Base-by-base conservation (phyloP, 1,284 basidiomycete species). In the Puccinia triticina region DNA sequence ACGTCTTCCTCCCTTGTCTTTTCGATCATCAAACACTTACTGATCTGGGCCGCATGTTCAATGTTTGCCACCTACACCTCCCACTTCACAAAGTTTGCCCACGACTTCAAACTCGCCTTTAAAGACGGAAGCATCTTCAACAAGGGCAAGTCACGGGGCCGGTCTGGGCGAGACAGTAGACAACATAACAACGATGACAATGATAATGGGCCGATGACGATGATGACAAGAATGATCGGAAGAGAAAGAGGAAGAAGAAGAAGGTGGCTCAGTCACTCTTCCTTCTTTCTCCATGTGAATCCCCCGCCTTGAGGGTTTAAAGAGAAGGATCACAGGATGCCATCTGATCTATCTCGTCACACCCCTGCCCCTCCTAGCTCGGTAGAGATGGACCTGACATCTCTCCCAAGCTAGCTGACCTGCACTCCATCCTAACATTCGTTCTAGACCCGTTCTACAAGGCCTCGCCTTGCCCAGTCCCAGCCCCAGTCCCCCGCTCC, bases 161-260 rank as follows among this genome's bases (percentile, higher is more conserved):
- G 26, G 21, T 23, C 26, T 83, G 66, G 84, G 87, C 84, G n/a
- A 40, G 23, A 71, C 11, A 50, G 43, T 40, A 5, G n/a, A 10
- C 8, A 48, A 5, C 21, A n/a, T 11, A 21, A 71, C 14, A 83
- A 32, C 32, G 1, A n/a, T 7, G 29, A 50, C 4, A n/a, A 71
- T 21, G 43, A 71, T n/a, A 43, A 69, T n/a, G 87, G 89, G 4
- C n/a, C n/a, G n/a, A n/a, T n/a, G 91, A 92, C 84, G 88, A 89
- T 5, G 90, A 91, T 32, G 84, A 79, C 26, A 87, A 87, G 77
- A 90, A 85, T 0, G 85, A 85, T 55, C 85, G 0, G 93, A 92
- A 90, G 88, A 89, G 53, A 92, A 93, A 85, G 89, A 94, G 92
- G 92, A 93, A 74, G 91, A 93, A 79, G 86, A 96, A 83, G 89